Percentiles rank a stretch among this genome's conserved stretches.
phyloP scores from a whole-genome alignment of 2,329 filamentous ascomycete species.

The Gremmenia infestans region DNA sequence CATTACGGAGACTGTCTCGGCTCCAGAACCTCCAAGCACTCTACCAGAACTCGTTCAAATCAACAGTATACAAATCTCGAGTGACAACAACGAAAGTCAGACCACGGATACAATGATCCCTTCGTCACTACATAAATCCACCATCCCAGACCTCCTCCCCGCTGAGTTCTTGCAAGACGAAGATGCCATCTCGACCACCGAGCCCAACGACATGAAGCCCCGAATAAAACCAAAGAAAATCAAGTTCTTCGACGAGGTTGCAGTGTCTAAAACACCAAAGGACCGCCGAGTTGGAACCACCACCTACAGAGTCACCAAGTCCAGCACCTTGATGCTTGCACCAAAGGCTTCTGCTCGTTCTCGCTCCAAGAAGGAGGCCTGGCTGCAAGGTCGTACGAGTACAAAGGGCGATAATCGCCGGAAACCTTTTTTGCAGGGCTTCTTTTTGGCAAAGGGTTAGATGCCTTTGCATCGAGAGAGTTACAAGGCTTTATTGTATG shows the following conservation, averaged over 20 bases:
- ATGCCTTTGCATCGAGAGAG: not conserved
- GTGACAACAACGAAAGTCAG: not conserved
- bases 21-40: not conserved
- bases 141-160: slow-evolving; percentile 27
- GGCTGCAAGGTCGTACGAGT: slow-evolving; percentile 25
- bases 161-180: slow-evolving; percentile 28
- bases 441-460: slow-evolving; percentile 18
- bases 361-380: slow-evolving; percentile 25
- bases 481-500: not conserved
- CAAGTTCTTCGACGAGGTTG: slow-evolving; percentile 20
- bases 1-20: not conserved
- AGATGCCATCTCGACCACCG: slow-evolving; percentile 2
- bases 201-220: not conserved
- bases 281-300: slow-evolving; percentile 27
- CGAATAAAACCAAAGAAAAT: slow-evolving; percentile 22
- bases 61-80: not conserved
- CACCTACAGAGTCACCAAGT: slow-evolving; percentile 26
- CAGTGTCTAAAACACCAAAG: slow-evolving; percentile 24
- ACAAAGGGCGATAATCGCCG: slow-evolving; percentile 14
- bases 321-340: slow-evolving; percentile 18
- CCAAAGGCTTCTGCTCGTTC: slow-evolving; percentile 25
- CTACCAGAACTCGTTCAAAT: not conserved
- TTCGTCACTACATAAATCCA: not conserved
- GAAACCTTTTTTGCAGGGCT: slow-evolving; percentile 23
- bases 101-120: not conserved